Percentiles rank a stretch among this genome's conserved stretches.
phyloP scores from a whole-genome alignment of 179 eudicot genomes.

The Camellia oleifera region DNA sequence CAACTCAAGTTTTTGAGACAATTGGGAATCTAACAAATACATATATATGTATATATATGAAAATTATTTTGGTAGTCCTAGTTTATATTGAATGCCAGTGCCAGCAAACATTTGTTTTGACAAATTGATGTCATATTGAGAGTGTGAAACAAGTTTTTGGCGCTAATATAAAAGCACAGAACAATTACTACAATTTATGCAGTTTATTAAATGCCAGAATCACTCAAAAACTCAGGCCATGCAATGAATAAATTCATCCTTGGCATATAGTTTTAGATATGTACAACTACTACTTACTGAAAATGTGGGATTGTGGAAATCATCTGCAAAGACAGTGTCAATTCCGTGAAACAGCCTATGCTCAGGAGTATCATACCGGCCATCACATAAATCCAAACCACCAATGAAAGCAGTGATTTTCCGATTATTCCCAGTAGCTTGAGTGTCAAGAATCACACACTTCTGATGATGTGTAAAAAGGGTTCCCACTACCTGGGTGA shows the following conservation, averaged over 20 bases:
- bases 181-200: too few species aligned
- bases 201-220: too few species aligned
- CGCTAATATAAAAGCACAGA: too few species aligned
- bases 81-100: too few species aligned
- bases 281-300: slow-evolving; percentile 39
- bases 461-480: slow-evolving; percentile 91
- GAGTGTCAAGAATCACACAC: slow-evolving; percentile 79
- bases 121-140: too few species aligned
- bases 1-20: too few species aligned
- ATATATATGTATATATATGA: too few species aligned
- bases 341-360: slow-evolving; percentile 72
- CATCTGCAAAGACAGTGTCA: slow-evolving; percentile 54
- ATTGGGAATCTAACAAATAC: too few species aligned
- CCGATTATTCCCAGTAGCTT: slow-evolving; percentile 76
- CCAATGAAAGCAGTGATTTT: slow-evolving; percentile 78
- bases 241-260: neutral
- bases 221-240: neutral
- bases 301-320: slow-evolving; percentile 71
- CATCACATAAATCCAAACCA: slow-evolving; percentile 81
- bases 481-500: slow-evolving; percentile 86
- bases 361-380: slow-evolving; percentile 77
- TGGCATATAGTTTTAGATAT: neutral
- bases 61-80: too few species aligned
- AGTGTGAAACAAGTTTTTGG: too few species aligned
- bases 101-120: too few species aligned